A percentile compares a stretch with the other conserved stretches of the same genome.
phyloP scores from a whole-genome alignment of 805 yeast genomes.

The Myxozyma geophila region DNA sequence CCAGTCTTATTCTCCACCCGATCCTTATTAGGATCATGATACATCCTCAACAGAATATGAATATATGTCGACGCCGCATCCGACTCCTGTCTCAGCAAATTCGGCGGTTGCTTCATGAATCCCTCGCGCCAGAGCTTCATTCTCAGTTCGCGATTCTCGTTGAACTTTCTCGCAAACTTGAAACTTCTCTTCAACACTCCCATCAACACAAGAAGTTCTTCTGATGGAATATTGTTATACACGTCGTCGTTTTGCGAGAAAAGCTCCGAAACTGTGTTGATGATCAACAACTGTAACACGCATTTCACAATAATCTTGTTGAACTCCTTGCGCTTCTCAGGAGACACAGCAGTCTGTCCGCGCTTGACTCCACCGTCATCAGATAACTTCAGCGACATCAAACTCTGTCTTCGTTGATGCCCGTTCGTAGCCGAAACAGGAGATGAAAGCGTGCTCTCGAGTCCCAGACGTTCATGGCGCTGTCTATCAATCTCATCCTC shows the following conservation, averaged over 20 bases:
- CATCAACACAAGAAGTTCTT: constrained; percentile 63
- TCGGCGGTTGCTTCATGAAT: constrained; percentile 89
- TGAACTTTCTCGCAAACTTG: constrained; percentile 82
- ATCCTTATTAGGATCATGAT: constrained; percentile 64
- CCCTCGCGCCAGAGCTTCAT: constrained; percentile 91
- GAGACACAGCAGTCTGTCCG: constrained; percentile 24
- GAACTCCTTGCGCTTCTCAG: constrained; percentile 55
- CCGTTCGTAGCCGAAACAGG: constrained; percentile 6
- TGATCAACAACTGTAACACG: constrained; percentile 85
- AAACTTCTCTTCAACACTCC: constrained; percentile 68
- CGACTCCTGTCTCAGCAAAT: constrained; percentile 87
- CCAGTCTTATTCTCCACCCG: constrained; percentile 53
- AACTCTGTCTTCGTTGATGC: neutral
- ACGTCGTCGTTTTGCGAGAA: constrained; percentile 62
- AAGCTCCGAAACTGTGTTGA: constrained; percentile 82
- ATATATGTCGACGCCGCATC: constrained; percentile 86
- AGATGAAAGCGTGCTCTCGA: constrained; percentile 17
- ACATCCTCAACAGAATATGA: constrained; percentile 76
- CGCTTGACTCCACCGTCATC: neutral
- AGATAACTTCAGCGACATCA: neutral
- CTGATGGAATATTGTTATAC: constrained; percentile 69
- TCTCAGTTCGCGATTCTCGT: constrained; percentile 84
- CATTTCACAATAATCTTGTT: constrained; percentile 88
- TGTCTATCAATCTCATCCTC: constrained; percentile 25
- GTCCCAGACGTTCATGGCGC: constrained; percentile 30